These are phyloP conservation scores for Melanomma pulvis-pyrius DNA, from an alignment of 495 filamentous ascomycete genomes.

Conservation along the genomic window DNA sequence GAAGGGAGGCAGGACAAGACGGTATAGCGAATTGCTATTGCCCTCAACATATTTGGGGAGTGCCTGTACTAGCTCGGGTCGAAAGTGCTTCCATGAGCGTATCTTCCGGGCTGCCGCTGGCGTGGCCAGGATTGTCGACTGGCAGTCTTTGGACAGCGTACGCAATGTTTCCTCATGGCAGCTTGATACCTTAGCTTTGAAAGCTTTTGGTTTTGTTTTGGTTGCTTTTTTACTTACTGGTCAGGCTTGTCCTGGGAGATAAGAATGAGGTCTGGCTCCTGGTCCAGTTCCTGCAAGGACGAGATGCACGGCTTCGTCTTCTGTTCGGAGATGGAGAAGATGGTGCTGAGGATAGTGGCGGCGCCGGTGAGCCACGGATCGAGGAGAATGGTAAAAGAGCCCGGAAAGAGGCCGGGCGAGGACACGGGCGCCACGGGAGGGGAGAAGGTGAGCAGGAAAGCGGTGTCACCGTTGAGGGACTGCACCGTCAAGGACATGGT, in stretches of 20 bases:
- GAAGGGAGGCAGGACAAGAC: conserved; percentile 53
- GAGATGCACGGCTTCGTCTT: conserved; percentile 53
- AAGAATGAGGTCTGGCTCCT: conserved; percentile 65
- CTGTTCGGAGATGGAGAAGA: conserved; percentile 58
- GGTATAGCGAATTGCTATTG: conserved; percentile 50
- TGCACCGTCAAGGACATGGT: conserved; percentile 68
- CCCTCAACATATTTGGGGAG: conserved; percentile 54
- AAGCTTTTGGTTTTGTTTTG: too few relatives aligned
- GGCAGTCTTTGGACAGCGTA: conserved; percentile 57
- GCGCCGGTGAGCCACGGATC: conserved; percentile 72
- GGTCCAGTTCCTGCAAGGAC: conserved; percentile 61
- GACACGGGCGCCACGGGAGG: conserved; percentile 48
- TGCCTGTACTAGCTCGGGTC: conserved; percentile 53
- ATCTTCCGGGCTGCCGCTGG: conserved; percentile 64
- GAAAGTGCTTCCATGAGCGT: conserved; percentile 67
- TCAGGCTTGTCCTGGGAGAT: conserved; percentile 71
- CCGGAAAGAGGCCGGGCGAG: conserved; percentile 45
- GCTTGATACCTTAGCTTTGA: too few relatives aligned
- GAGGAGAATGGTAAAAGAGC: conserved; percentile 65
- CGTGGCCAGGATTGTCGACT: conserved; percentile 66
- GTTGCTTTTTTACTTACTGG: conserved; percentile 53
- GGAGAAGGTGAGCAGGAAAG: conserved; percentile 68
- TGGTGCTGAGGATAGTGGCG: conserved; percentile 62
- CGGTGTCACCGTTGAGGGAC: conserved; percentile 70
- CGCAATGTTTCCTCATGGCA: conserved; percentile 68